Percentiles rank a stretch among this genome's conserved stretches.
phyloP scores from a whole-genome alignment of 2,329 filamentous ascomycete genomes.

The Penicillium sp. region DNA sequence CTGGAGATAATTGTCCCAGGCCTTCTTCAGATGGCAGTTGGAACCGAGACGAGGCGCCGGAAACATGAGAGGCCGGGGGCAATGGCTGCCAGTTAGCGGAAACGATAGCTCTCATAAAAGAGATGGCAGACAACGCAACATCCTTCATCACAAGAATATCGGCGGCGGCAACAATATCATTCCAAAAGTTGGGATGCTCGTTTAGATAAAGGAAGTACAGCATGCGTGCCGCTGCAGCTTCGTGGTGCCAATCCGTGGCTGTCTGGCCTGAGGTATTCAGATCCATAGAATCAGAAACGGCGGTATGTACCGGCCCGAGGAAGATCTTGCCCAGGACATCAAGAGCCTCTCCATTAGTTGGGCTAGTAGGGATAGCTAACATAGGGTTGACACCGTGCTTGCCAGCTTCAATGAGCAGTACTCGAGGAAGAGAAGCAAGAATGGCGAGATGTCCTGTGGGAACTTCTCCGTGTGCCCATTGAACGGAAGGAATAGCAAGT shows the following conservation, averaged over 20 bases:
- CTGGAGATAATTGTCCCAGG: slow-evolving; percentile 38
- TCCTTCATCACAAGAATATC: slow-evolving; percentile 59
- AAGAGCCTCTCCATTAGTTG: slow-evolving; percentile 55
- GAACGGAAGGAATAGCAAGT: slow-evolving; percentile 44
- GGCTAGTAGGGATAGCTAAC: slow-evolving; percentile 52
- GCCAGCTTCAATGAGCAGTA: slow-evolving; percentile 49
- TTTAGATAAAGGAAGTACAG: slow-evolving; percentile 57
- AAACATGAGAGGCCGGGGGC: slow-evolving; percentile 28
- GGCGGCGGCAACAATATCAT: slow-evolving; percentile 53
- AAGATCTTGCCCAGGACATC: slow-evolving; percentile 58
- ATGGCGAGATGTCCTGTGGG: slow-evolving; percentile 58
- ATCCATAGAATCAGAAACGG: slow-evolving; percentile 28
- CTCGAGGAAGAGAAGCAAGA: slow-evolving; percentile 58
- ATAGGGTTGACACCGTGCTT: slow-evolving; percentile 45
- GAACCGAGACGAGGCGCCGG: slow-evolving; percentile 28
- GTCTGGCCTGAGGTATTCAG: slow-evolving; percentile 34
- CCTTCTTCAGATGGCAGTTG: slow-evolving; percentile 42
- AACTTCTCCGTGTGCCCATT: slow-evolving; percentile 56
- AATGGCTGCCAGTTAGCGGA: slow-evolving; percentile 55
- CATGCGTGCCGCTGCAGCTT: slow-evolving; percentile 55
- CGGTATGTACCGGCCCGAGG: slow-evolving; percentile 48
- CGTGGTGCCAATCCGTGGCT: slow-evolving; percentile 43
- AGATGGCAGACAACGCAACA: slow-evolving; percentile 55
- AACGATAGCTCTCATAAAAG: slow-evolving; percentile 53
- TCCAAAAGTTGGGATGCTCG: slow-evolving; percentile 53